Base-by-base conservation (phyloP, 1,284 basidiomycete species). In the Mycosarcoma mackinlayi region DNA sequence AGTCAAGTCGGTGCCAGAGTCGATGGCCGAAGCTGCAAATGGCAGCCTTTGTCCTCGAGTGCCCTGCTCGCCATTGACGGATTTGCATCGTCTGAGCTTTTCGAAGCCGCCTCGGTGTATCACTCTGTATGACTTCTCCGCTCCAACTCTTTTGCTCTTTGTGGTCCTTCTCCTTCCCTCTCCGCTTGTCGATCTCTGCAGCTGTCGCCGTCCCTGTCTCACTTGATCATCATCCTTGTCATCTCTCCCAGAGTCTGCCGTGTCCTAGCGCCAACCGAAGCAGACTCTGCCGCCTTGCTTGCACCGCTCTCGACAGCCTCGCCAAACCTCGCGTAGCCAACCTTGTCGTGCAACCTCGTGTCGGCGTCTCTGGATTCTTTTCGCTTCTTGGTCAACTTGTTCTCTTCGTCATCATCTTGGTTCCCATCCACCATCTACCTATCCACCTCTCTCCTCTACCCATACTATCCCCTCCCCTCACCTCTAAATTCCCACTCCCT, bases 131-230 rank as follows among this genome's bases (percentile, higher is more conserved):
- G 38, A 11, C 30, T 41, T 19, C 24, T 47, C 45, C 42, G 49
- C 49, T 46, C 49, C 23, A n/a, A n/a, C n/a, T n/a, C 33, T 49
- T 19, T 45, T 31, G 42, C 48, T 23, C 19, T 21, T 38, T 21
- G 37, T 16, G n/a, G n/a, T 48, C 42, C 28, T 53, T 34, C 34
- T 38, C 51, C 54, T 37, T n/a, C n/a, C 31, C 31, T 45, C 42
- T 58, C 62, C 56, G 56, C 56, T 59, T 56, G 56, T 59, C 56
- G 62, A 55, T 55, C 62, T 54, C 53, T 65, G 61, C 61, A 64
- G 45, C 54, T 57, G 44, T 28, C 49, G 34, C 48, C 25, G 34
- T 52, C 60, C 47, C 58, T 11, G 53, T n/a, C 30, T 33, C 33
- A 28, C 35, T 13, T n/a, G 7, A 21, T 38, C 31, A 24, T 25